Conservation (phyloP, 73 alveolate species). For the Stentor roeselii region DNA sequence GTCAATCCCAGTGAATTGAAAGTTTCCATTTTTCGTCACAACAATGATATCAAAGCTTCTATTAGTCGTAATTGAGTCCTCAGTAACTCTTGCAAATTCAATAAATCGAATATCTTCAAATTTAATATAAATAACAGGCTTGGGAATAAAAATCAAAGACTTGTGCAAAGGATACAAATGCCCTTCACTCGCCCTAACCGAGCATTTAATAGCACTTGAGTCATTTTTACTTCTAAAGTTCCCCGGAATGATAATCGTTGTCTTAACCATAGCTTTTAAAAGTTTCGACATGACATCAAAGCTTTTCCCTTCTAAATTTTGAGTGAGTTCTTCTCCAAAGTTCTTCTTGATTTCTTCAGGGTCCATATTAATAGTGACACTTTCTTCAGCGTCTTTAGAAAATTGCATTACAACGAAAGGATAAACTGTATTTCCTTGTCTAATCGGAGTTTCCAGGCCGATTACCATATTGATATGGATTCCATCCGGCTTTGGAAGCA, state of each 20-base stretch:
- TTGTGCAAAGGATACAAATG: constrained; percentile 82
- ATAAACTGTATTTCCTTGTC: constrained; percentile 90
- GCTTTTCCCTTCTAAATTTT: constrained; percentile 70
- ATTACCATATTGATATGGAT: constrained; percentile 78
- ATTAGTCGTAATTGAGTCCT: constrained; percentile 50
- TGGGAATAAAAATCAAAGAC: constrained; percentile 77
- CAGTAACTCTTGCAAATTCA: constrained; percentile 76
- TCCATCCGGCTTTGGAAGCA: constrained; percentile 88
- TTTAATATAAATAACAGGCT: constrained; percentile 86
- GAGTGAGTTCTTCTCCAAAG: constrained; percentile 55
- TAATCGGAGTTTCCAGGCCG: constrained; percentile 58
- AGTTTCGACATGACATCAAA: constrained; percentile 79
- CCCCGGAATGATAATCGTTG: constrained; percentile 81
- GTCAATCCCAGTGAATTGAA: constrained; percentile 61
- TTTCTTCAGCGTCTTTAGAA: constrained; percentile 49
- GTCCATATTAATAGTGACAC: constrained; percentile 40
- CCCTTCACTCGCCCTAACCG: constrained; percentile 90
- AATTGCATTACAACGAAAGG: constrained; percentile 80
- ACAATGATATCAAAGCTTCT: constrained; percentile 82
- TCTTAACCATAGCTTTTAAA: constrained; percentile 66
- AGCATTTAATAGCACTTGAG: constrained; percentile 73
- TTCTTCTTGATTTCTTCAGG: constrained; percentile 58
- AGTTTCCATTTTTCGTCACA: constrained; percentile 35
- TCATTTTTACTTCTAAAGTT: constrained; percentile 50
- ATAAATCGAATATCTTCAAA: constrained; percentile 72